These are phyloP conservation scores for Candida ipomoeae DNA, from an alignment of 805 yeast genomes.

Conservation along the genomic window DNA sequence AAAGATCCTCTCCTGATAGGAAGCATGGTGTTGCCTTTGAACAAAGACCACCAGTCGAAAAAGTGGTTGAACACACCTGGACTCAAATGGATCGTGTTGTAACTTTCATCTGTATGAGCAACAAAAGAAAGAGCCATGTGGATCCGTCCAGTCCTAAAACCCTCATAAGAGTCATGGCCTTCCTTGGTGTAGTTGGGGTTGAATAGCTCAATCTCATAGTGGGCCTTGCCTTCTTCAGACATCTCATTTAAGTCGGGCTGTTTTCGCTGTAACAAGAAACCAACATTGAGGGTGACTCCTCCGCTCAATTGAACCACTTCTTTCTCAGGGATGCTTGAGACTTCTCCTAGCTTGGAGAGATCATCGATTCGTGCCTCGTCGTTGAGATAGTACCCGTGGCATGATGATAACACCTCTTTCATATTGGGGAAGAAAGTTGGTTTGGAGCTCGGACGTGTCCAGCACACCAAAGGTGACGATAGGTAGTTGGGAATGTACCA, in stretches of 20 bases:
- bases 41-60: slow-evolving; percentile 81
- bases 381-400: slow-evolving; percentile 47
- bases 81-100: slow-evolving; percentile 73
- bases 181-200: slow-evolving; percentile 50
- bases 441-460: slow-evolving; percentile 51
- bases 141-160: slow-evolving; percentile 37
- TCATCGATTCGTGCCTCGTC: slow-evolving; percentile 12
- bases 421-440: slow-evolving; percentile 46
- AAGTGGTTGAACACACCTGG: slow-evolving; percentile 68
- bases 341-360: neutral
- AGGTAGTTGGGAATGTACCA: slow-evolving; percentile 77
- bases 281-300: slow-evolving; percentile 54
- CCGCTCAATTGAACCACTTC: slow-evolving; percentile 56
- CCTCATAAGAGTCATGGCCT: slow-evolving; percentile 38
- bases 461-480: slow-evolving; percentile 45
- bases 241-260: slow-evolving; percentile 28
- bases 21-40: slow-evolving; percentile 71
- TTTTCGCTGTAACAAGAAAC: slow-evolving; percentile 52
- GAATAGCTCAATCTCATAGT: slow-evolving; percentile 52
- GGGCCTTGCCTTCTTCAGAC: slow-evolving; percentile 50
- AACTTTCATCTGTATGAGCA: slow-evolving; percentile 36
- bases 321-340: slow-evolving; percentile 37
- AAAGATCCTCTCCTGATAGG: slow-evolving; percentile 75
- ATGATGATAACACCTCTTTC: slow-evolving; percentile 39
- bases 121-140: slow-evolving; percentile 40